Evolutionary conservation across 176 grass and related monocot species (phyloP), one percentile per base, ranked within the genome.

Genomic region (Cenchrus purpureus): DNA sequence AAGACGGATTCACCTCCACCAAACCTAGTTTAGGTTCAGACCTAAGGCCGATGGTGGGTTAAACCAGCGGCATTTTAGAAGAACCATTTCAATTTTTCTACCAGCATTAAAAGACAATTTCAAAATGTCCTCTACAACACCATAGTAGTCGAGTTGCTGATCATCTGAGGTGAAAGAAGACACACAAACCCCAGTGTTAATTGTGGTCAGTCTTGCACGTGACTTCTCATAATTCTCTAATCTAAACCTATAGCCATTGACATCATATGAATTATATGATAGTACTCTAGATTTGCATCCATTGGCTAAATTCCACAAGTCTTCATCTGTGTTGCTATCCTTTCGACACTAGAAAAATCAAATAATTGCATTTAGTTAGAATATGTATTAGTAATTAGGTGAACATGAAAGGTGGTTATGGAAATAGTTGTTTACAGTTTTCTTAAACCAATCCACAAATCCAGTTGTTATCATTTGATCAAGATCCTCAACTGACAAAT

Each of bases 241-340:
- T 9, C 71, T 84, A 50, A 83, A 84, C 2, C 69, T 31, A 10
- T 52, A 83, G 10, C 81, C 81, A 52, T 83, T 74, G 0, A 74
- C 45, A 32, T 81, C 65, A 58, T 58, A 82, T 0, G 79, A 82
- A 1, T 46, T 71, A 48, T 72, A 61, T 12, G 80, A 82, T 2
- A 48, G 7, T 0, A 45, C 67, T 71, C 53, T 72, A 48, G 67
- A 29, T 60, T 10, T 70, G 56, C 68, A 73, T 20, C 43, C 80
- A 73, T 32, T 83, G 7, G 80, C 80, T 63, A 83, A 73, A 73
- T 73, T 83, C 80, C 80, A 73, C 56, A 51, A 73, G 44, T 83
- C 68, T 4, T 72, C 55, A 61, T 82, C 80, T 20, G 8, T 10
- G 3, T 1, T 17, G 0, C 14, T 25, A 60, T 72, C 80, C 1